These are phyloP conservation scores for Fusarium vanettenii DNA, from an alignment of 2,329 filamentous ascomycete genomes.

Conservation along the genomic window DNA sequence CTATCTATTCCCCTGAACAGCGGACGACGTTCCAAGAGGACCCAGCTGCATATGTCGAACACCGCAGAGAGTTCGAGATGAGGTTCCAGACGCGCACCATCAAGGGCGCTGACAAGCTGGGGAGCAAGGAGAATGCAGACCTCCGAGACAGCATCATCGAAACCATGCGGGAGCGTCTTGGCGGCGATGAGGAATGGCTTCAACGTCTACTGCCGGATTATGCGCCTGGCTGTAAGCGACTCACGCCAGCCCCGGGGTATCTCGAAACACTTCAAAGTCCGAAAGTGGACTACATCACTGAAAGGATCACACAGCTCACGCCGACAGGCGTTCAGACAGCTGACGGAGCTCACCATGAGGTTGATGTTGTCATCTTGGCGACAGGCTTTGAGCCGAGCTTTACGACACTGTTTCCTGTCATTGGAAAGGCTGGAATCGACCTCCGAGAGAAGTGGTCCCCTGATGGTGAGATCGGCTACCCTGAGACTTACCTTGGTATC, in stretches of 20 bases:
- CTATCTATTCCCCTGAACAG: not conserved
- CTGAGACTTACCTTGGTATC: constrained; percentile 1
- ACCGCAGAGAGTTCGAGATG: not conserved
- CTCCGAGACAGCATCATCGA: not conserved
- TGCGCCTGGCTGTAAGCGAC: not conserved
- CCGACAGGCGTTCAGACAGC: not conserved
- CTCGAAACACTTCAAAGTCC: not conserved
- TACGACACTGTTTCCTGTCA: not conserved
- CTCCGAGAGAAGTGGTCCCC: not conserved
- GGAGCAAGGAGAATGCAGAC: not conserved
- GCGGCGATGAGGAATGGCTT: not conserved
- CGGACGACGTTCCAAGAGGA: not conserved
- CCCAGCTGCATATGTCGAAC: not conserved
- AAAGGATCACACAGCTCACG: not conserved
- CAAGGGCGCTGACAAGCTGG: not conserved
- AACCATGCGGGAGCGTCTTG: not conserved
- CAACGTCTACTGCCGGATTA: not conserved
- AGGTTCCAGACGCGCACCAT: not conserved
- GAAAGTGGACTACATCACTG: not conserved
- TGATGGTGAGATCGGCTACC: constrained; percentile 1
- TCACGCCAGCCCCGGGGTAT: not conserved
- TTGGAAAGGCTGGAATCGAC: not conserved
- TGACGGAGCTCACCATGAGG: not conserved
- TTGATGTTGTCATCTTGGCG: not conserved
- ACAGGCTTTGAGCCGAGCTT: not conserved